Evolutionary conservation across 495 filamentous ascomycete genomes (phyloP).

Genomic region (Annulohypoxylon stygium): DNA sequence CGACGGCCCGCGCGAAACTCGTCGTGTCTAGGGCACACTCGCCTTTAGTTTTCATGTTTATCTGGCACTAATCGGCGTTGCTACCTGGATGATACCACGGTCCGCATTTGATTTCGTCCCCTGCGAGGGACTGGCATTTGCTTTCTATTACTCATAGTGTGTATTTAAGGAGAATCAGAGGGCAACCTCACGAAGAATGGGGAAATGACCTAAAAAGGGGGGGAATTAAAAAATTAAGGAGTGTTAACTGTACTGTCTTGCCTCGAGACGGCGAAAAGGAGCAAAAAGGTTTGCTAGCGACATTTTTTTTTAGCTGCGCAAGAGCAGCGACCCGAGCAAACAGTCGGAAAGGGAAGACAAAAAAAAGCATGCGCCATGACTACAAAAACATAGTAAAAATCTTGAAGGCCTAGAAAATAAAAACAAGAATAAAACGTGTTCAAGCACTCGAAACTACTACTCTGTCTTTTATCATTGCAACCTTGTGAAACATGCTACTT

Average conservation of each 20-base stretch:
- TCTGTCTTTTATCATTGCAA: conserved; percentile 20
- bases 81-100: conserved; percentile 57
- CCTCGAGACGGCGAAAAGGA: conserved; percentile 27
- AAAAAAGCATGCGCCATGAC: conserved; percentile 51
- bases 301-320: conserved; percentile 22
- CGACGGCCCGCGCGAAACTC: conserved; percentile 30
- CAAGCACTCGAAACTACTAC: conserved; percentile 10
- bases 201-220: conserved; percentile 45
- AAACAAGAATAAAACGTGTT: conserved; percentile 48
- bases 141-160: conserved; percentile 49
- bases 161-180: conserved; percentile 54
- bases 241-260: conserved; percentile 28
- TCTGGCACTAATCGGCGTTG: conserved; percentile 52
- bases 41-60: conserved; percentile 50
- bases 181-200: conserved; percentile 50
- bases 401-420: conserved; percentile 50
- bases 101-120: conserved; percentile 51
- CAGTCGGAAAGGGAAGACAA: conserved; percentile 36
- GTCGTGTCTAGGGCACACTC: conserved; percentile 54
- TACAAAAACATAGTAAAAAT: conserved; percentile 48
- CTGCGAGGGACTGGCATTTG: conserved; percentile 47
- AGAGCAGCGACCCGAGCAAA: conserved; percentile 32
- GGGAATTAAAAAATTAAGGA: conserved; percentile 24
- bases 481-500: conserved; percentile 5
- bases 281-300: conserved; percentile 36